Conservation (phyloP, 2,329 filamentous ascomycete genomes). For the Trichophyton schoenleinii region DNA sequence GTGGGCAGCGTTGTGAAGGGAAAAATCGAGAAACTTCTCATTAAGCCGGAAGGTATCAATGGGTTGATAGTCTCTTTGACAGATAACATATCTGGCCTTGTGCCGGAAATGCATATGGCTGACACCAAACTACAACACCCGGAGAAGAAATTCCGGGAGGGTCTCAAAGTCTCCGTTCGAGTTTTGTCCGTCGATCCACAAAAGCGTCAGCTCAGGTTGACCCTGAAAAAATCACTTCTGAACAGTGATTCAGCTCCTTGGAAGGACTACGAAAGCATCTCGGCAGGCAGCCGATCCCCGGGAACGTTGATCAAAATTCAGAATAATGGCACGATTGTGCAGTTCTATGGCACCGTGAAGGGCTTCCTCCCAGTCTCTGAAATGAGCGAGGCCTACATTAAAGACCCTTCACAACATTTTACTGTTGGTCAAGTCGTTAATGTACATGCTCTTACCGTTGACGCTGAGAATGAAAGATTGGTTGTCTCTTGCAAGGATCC, state of each 20-base stretch:
- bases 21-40: slow-evolving; percentile 69
- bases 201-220: slow-evolving; percentile 71
- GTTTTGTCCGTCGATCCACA: slow-evolving; percentile 67
- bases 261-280: slow-evolving; percentile 61
- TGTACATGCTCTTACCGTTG: slow-evolving; percentile 72
- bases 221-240: slow-evolving; percentile 85
- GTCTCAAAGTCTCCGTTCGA: slow-evolving; percentile 68
- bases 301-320: slow-evolving; percentile 79
- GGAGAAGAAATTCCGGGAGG: slow-evolving; percentile 90
- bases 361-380: slow-evolving; percentile 87
- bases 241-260: slow-evolving; percentile 77
- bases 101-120: slow-evolving; percentile 76
- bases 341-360: slow-evolving; percentile 74
- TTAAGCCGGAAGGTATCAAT: slow-evolving; percentile 63
- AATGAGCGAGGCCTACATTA: slow-evolving; percentile 96
- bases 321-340: slow-evolving; percentile 68
- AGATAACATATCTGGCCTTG: slow-evolving; percentile 78
- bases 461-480: slow-evolving; percentile 57
- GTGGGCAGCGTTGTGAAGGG: slow-evolving; percentile 70
- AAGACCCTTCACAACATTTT: slow-evolving; percentile 81
- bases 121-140: slow-evolving; percentile 81
- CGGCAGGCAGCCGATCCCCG: slow-evolving; percentile 62
- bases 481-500: slow-evolving; percentile 90
- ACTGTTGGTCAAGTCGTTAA: slow-evolving; percentile 79
- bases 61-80: slow-evolving; percentile 74